Base-by-base conservation (phyloP, 176 grass and related monocot species). In the Guadua angustifolia region DNA sequence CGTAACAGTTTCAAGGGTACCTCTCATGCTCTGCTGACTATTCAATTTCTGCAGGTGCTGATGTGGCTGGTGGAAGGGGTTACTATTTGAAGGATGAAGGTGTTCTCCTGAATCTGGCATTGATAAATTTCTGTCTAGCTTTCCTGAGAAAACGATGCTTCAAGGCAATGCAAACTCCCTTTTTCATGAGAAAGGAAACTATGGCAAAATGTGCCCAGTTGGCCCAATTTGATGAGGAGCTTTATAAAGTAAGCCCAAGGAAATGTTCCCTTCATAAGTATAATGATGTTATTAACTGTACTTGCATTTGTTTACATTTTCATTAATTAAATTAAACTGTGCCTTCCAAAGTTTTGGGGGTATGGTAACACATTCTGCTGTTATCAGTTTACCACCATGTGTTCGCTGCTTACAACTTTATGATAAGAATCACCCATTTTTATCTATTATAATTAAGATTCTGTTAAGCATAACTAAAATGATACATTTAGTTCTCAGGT, bases 201-300 rank as follows among this genome's bases (percentile, higher is more conserved):
- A 95, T 99, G 96, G 96, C 56, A 85, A 99, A 95, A 91, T 99
- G 96, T 85, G 93, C 93, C 29, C 96, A 99, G 26, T 66, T 99
- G 49, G 89, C 93, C 49, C 91, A 99, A 47, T 99, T 99, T 67
- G 96, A 99, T 29, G 93, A 94, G 59, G 96, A 99, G 75, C 89
- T 99, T 59, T 99, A 95, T 81, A 99, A 95, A 77, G 96, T 90
- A 86, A 81, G 86, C 5, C 55, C 18, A 19, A 60, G 57, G 19
- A 75, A 57, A 22, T 59, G 22, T 55, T 68, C 47, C 5, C 4
- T 33, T 73, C 6, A 4, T 77, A 1, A 62, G 29, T 21, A 39
- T 64, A 29, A 45, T 56, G 13, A 12, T 65, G 29, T 64, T 50
- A 77, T 21, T 15, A 75, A 17, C 7, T 53, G 12, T 51, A 11